Evolutionary conservation across 73 alveolate species (phyloP), one percentile per base, ranked within the genome.

Genomic region (Symbiodinium natans): DNA sequence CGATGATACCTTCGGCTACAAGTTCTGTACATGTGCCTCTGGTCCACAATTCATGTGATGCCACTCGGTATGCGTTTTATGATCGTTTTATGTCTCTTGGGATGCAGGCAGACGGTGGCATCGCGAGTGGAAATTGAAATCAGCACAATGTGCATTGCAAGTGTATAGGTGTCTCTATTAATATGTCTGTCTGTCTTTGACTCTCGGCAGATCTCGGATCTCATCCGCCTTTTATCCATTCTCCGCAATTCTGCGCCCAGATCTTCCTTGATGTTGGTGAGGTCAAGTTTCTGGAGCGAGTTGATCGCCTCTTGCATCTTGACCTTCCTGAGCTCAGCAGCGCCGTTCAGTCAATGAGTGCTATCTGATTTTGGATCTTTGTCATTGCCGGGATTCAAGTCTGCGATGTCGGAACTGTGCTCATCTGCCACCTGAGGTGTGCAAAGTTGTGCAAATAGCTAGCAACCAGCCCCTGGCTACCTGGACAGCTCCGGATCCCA

Each of bases 221-320:
- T 46, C 38, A 17, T 59, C 36, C 36, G 59, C 94, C 94, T 87
- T 2, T 25, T 75, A 54, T 90, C 97, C 97, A 90, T 15, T 5
- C 88, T 82, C 80, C 48, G 77, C 83, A 83, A 52, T 29, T 42
- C 89, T 39, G 77, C 97, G 3, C 41, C 97, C 87, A 90, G 42
- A n/a, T 90, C 97, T 52, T 82, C 52, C 36, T 85, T 84, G 82
- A 90, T 41, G 82, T 54, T 83, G 9, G 36, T 42, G 74, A 42
- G 17, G 54, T 90, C 97, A 39, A 90, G 87, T 46, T 23, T 41
- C 36, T 71, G 40, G 48, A 90, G 87, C 13, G 54, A 71, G 41
- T 90, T 90, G 41, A 59, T 74, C 25, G 97, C 97, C 29, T 68
- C 97, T 29, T 90, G 97, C 77, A 38, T 39, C 54, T 82, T 82